These are phyloP conservation scores for Stygiomarasmius scandens DNA, from an alignment of 1,284 basidiomycete species.

Conservation along the genomic window DNA sequence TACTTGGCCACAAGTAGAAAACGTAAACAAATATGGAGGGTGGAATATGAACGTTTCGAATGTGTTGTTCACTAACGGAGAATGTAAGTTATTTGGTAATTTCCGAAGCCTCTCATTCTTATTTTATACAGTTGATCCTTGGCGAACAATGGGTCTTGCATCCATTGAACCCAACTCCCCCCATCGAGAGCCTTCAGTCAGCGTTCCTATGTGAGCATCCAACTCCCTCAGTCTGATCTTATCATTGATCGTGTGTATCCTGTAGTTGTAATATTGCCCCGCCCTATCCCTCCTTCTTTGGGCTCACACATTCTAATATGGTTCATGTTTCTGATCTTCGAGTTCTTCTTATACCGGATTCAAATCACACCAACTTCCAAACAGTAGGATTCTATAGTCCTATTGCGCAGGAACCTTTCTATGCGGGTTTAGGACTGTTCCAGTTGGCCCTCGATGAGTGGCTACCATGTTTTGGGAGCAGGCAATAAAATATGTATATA, in stretches of 20 bases:
- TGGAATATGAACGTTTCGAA: constrained; percentile 54
- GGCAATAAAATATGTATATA: no score
- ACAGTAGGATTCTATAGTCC: constrained; percentile 55
- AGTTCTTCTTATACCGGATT: constrained; percentile 46
- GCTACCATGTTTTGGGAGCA: constrained; percentile 42
- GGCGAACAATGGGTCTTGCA: constrained; percentile 54
- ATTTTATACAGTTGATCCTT: constrained; percentile 46
- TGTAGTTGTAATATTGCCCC: constrained; percentile 43
- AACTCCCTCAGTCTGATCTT: not conserved
- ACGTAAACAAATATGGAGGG: constrained; percentile 52
- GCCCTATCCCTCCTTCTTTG: constrained; percentile 42
- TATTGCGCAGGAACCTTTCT: constrained; percentile 47
- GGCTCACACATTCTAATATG: constrained; percentile 47
- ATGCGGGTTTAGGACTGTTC: constrained; percentile 47
- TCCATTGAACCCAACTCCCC: constrained; percentile 52
- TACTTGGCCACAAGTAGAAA: constrained; percentile 41
- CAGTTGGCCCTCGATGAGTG: constrained; percentile 49
- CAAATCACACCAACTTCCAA: constrained; percentile 50
- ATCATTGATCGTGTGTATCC: not conserved
- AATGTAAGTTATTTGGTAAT: constrained; percentile 36
- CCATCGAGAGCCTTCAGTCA: constrained; percentile 38
- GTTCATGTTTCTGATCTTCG: constrained; percentile 54
- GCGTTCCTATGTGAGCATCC: constrained; percentile 39
- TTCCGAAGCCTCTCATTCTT: not conserved
- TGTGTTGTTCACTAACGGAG: constrained; percentile 52